Evolutionary conservation across 345 rosid species (phyloP), one percentile per base, ranked within the genome.

Genomic region (Melaleuca alternifolia): DNA sequence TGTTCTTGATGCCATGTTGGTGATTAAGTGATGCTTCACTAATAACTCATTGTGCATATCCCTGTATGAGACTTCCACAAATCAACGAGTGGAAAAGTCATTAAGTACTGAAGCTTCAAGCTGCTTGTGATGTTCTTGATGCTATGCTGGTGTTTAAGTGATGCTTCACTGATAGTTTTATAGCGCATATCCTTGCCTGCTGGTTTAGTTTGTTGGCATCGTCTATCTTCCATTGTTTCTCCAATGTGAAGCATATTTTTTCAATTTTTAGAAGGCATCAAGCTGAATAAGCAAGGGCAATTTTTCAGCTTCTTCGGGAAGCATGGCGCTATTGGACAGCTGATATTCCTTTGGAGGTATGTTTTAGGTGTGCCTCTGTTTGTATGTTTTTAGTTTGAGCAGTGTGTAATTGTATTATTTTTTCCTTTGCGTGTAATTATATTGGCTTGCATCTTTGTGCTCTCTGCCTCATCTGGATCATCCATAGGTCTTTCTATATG

Each of bases 271-370:
- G 99, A 97, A 97, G 98, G 99, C 84, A 97, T 97, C 57, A 96
- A 97, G 91, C 98, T 95, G 90, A 96, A 96, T 87, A 97, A 88
- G 99, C 98, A 33, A 93, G 99, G 85, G 95, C 98, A 21, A 97
- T 97, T 88, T 84, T 97, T 94, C 98, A 97, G 91, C 99, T 96
- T 89, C 97, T 97, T 50, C 96, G 98, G 90, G 99, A 97, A 93
- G 99, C 99, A 33, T 97, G 99, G 99, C 96, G 98, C 81, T 97
- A 98, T 89, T 97, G 99, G 99, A 97, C 95, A 90, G 99, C 99
- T 79, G 96, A 97, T 87, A 97, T 97, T 85, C 99, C 98, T 21
- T 97, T 99, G 99, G 96, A 97, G 94, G 93, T 92, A 85, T 86
- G 41, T 56, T 56, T 16, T 41, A 9, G 4, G 50, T 48, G 50